Evolutionary conservation across 768 basidiomycete genomes (phyloP).

Genomic region (Pisolithus marmoratus): DNA sequence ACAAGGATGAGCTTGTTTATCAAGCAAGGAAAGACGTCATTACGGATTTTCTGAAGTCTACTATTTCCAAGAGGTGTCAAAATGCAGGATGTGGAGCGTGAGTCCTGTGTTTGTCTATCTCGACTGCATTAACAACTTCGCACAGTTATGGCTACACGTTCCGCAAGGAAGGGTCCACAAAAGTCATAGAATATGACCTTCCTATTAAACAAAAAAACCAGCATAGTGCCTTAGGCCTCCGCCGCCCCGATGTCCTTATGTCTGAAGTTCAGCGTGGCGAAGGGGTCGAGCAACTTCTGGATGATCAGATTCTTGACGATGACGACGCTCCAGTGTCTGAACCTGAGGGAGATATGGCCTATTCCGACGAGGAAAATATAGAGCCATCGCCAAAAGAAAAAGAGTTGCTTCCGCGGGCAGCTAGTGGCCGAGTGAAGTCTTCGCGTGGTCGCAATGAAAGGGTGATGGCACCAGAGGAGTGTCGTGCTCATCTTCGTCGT

Average conservation of each 20-base stretch:
- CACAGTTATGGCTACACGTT: slow-evolving; percentile 74
- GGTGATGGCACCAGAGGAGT: slow-evolving; percentile 86
- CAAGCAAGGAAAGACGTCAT: slow-evolving; percentile 82
- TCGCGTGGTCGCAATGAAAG: slow-evolving; percentile 82
- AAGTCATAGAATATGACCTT: slow-evolving; percentile 92
- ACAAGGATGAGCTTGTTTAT: slow-evolving; percentile 86
- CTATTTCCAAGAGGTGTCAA: slow-evolving; percentile 68
- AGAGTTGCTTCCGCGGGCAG: slow-evolving; percentile 55
- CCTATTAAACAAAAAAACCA: slow-evolving; percentile 68
- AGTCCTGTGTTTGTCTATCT: slow-evolving; percentile 29
- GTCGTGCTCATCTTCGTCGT: slow-evolving; percentile 85
- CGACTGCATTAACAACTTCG: slow-evolving; percentile 3
- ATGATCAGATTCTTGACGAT: slow-evolving; percentile 31
- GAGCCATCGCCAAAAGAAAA: slow-evolving; percentile 24
- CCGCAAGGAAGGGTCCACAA: slow-evolving; percentile 90
- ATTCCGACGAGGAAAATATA: slow-evolving; percentile 45
- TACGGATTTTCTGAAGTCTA: slow-evolving; percentile 68
- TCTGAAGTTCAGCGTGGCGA: slow-evolving; percentile 32
- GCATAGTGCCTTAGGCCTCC: slow-evolving; percentile 46
- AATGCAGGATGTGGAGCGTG: slow-evolving; percentile 77
- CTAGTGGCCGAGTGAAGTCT: slow-evolving; percentile 73
- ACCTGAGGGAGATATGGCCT: slow-evolving; percentile 40
- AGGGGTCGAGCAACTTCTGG: slow-evolving; percentile 20
- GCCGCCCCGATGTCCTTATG: slow-evolving; percentile 73
- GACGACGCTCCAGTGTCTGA: slow-evolving; percentile 51